Evolutionary conservation across 306 rosid species (phyloP).

Genomic region (Trifolium dubium): DNA sequence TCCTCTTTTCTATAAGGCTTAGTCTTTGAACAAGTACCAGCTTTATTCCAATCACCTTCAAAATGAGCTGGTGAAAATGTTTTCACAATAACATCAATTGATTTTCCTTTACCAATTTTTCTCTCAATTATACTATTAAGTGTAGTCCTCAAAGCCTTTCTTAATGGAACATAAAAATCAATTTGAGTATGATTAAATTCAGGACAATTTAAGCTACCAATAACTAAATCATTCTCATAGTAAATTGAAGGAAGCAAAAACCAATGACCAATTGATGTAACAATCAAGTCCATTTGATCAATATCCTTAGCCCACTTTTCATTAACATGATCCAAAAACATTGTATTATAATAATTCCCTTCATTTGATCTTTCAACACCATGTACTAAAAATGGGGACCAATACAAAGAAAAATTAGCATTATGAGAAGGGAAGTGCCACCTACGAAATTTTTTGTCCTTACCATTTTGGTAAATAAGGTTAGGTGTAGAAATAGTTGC

Average conservation of each 20-base stretch:
- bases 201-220: slow-evolving; percentile 64
- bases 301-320: slow-evolving; percentile 67
- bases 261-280: slow-evolving; percentile 78
- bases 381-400: slow-evolving; percentile 80
- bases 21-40: slow-evolving; percentile 68
- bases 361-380: slow-evolving; percentile 54
- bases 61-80: slow-evolving; percentile 82
- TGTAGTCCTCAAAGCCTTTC: slow-evolving; percentile 30
- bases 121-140: slow-evolving; percentile 40
- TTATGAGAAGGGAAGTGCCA: slow-evolving; percentile 65
- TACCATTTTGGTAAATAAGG: slow-evolving; percentile 46
- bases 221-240: slow-evolving; percentile 50
- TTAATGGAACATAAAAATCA: slow-evolving; percentile 63
- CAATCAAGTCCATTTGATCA: slow-evolving; percentile 51
- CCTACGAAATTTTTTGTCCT: slow-evolving; percentile 40
- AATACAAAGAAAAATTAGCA: slow-evolving; percentile 59
- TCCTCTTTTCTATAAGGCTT: slow-evolving; percentile 55
- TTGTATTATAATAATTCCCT: slow-evolving; percentile 55
- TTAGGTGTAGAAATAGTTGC: slow-evolving; percentile 56
- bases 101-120: slow-evolving; percentile 35
- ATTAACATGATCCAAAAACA: slow-evolving; percentile 59
- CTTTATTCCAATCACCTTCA: slow-evolving; percentile 85
- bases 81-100: slow-evolving; percentile 54
- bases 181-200: slow-evolving; percentile 59
- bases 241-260: slow-evolving; percentile 69